Evolutionary conservation across 305 asterid genomes (phyloP).

Genomic region (Stenogyne calaminthoides): DNA sequence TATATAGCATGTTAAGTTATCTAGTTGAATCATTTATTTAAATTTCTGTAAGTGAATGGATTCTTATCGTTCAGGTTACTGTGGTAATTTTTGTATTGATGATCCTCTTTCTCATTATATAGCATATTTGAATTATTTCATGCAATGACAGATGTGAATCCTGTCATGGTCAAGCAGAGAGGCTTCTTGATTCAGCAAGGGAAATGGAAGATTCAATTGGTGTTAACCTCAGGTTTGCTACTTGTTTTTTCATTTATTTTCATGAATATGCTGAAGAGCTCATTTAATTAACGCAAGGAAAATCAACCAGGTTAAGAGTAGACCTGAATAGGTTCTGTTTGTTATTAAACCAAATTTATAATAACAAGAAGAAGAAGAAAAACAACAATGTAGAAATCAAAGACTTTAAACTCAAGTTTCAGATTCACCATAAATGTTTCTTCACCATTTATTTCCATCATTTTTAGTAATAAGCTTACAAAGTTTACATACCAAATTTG

Average conservation of each 20-base stretch:
- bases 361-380: background rate
- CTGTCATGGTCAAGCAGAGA: conserved; percentile 98
- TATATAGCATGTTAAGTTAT: conserved; percentile 15
- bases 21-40: background rate
- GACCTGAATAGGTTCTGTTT: background rate
- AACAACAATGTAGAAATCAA: background rate
- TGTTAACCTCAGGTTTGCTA: conserved; percentile 87
- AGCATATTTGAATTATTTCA: conserved; percentile 29
- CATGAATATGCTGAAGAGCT: conserved; percentile 12
- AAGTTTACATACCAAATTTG: background rate
- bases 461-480: background rate
- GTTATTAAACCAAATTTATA: background rate
- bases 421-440: background rate
- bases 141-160: conserved; percentile 85
- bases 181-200: conserved; percentile 98
- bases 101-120: conserved; percentile 4
- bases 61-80: background rate
- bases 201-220: conserved; percentile 99
- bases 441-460: background rate
- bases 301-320: conserved; percentile 6
- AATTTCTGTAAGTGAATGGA: background rate
- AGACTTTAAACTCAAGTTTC: background rate
- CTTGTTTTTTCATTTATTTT: conserved; percentile 10
- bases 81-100: background rate
- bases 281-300: conserved; percentile 1